These are phyloP conservation scores for Claviceps cyperi DNA, from an alignment of 2,329 filamentous ascomycete species.

Conservation along the genomic window DNA sequence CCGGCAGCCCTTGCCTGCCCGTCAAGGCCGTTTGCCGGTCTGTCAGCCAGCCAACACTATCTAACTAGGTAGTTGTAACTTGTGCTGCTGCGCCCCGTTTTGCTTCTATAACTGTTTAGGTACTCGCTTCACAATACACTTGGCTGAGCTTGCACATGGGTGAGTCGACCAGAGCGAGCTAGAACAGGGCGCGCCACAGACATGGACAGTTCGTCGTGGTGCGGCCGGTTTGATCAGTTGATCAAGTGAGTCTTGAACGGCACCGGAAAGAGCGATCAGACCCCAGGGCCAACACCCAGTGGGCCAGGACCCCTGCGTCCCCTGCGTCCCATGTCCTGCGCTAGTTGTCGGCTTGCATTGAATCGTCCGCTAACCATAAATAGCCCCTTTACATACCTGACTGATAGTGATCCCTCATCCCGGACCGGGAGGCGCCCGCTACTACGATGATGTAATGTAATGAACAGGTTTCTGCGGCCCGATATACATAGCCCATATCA, in stretches of 20 bases:
- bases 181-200: no score
- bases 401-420: no score
- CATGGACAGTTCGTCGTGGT: no score
- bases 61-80: no score
- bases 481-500: not conserved
- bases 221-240: no score
- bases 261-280: not conserved
- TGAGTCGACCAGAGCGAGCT: not conserved
- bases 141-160: not conserved
- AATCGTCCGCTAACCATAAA: no score
- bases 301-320: not conserved
- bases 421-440: no score
- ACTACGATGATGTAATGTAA: no score
- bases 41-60: not conserved
- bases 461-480: not conserved
- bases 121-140: not conserved
- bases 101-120: not conserved
- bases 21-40: no score
- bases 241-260: not conserved
- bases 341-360: not conserved
- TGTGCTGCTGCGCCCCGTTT: not conserved
- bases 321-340: no score
- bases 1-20: no score
- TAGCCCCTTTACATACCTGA: no score
- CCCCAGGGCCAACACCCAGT: not conserved